Conservation (phyloP, 2,329 filamentous ascomycete genomes). For the Plectosphaerella sp. region DNA sequence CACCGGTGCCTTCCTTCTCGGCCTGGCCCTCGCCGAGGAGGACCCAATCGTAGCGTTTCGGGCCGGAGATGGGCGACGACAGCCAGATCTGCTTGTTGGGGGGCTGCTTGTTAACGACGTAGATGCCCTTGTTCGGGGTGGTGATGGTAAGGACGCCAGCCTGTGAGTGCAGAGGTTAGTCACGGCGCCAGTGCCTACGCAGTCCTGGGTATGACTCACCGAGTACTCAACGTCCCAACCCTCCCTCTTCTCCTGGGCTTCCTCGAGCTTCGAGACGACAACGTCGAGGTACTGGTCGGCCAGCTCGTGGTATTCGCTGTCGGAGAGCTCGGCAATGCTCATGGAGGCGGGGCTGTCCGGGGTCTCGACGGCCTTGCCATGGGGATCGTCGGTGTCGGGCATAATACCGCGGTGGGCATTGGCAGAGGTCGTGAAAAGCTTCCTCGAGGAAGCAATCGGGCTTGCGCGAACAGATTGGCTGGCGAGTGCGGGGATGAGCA, state of each 20-base stretch:
- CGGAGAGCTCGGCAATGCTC: conserved; percentile 58
- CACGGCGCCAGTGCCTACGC: background rate
- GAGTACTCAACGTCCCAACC: conserved; percentile 87
- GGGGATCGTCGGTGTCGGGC: conserved; percentile 53
- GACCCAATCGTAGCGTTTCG: conserved; percentile 93
- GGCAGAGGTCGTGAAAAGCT: conserved; percentile 23
- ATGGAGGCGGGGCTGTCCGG: conserved; percentile 33
- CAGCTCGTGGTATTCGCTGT: conserved; percentile 70
- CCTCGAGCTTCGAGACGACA: conserved; percentile 60
- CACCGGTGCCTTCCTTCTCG: conserved; percentile 72
- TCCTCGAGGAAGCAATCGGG: conserved; percentile 11
- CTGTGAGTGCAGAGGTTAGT: conserved; percentile 39
- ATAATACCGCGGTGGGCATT: conserved; percentile 45
- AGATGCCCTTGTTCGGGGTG: conserved; percentile 68
- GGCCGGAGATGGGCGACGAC: conserved; percentile 83
- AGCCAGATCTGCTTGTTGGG: conserved; percentile 98
- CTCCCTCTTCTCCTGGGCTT: conserved; percentile 65
- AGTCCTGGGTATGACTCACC: conserved; percentile 45
- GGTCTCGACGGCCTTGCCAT: conserved; percentile 34
- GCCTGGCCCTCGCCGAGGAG: conserved; percentile 66
- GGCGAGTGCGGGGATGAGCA: conserved; percentile 4
- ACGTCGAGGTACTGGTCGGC: conserved; percentile 69
- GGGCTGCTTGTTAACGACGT: conserved; percentile 97
- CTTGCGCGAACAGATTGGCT: conserved; percentile 12
- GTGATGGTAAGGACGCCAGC: conserved; percentile 79